These are phyloP conservation scores for Avena eriantha DNA, from an alignment of 176 grass and related monocot genomes.

Conservation along the genomic window DNA sequence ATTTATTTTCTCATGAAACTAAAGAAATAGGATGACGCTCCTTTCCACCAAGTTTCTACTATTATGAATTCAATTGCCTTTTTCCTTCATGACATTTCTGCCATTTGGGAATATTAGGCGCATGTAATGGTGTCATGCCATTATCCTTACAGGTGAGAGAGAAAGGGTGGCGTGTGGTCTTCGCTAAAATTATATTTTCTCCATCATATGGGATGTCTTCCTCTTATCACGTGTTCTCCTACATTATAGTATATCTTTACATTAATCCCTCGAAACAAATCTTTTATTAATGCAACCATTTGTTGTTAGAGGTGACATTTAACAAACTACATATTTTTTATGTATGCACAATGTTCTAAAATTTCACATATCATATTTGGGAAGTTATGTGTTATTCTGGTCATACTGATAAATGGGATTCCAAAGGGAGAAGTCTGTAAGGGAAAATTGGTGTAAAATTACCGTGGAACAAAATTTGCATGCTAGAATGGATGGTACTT, in stretches of 20 bases:
- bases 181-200: neutral
- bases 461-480: too few relatives aligned
- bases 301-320: neutral
- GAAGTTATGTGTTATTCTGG: neutral
- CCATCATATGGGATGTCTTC: neutral
- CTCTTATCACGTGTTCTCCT: neutral
- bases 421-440: neutral
- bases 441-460: too few relatives aligned
- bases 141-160: neutral
- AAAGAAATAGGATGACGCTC: constrained; percentile 34
- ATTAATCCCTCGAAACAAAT: neutral
- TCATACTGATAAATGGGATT: neutral
- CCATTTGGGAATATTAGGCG: neutral
- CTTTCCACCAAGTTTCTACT: neutral
- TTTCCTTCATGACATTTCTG: neutral
- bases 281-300: neutral
- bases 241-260: neutral
- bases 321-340: neutral
- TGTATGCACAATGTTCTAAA: neutral
- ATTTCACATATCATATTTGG: neutral
- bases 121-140: neutral
- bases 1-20: neutral
- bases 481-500: neutral
- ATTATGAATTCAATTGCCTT: neutral
- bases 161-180: neutral